Evolutionary conservation across 1,139 yeast genomes (phyloP).

Genomic region (Meyerozyma sp.): DNA sequence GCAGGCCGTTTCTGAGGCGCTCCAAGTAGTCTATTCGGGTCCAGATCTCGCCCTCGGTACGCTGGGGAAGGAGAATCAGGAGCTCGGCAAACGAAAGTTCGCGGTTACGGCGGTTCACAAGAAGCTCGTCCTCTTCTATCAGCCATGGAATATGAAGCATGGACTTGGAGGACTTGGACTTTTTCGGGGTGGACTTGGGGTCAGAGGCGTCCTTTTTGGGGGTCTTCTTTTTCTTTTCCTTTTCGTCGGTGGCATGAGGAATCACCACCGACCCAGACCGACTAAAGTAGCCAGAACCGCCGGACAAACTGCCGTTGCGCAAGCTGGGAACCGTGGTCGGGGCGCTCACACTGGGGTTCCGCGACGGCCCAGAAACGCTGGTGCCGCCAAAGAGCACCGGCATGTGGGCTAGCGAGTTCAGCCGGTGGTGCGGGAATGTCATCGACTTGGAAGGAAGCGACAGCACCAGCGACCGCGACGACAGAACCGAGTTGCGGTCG

Average conservation of each 20-base stretch:
- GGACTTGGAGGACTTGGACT: slow-evolving; percentile 3
- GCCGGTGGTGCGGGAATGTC: slow-evolving; percentile 48
- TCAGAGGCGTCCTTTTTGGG: slow-evolving; percentile 4
- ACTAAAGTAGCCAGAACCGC: slow-evolving; percentile 32
- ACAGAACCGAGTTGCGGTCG: slow-evolving; percentile 33
- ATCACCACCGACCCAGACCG: slow-evolving; percentile 44
- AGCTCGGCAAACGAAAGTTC: slow-evolving; percentile 72
- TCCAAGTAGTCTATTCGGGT: slow-evolving; percentile 56
- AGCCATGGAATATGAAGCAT: slow-evolving; percentile 42
- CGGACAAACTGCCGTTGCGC: slow-evolving; percentile 37
- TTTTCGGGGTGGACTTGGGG: background rate
- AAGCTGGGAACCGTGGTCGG: slow-evolving; percentile 35
- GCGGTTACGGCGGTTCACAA: slow-evolving; percentile 50
- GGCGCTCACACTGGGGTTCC: slow-evolving; percentile 38
- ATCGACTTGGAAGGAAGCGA: slow-evolving; percentile 44
- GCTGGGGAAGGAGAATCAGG: slow-evolving; percentile 63
- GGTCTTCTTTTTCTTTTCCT: slow-evolving; percentile 16
- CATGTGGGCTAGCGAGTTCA: slow-evolving; percentile 38
- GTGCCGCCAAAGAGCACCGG: slow-evolving; percentile 39
- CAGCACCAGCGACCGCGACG: slow-evolving; percentile 35
- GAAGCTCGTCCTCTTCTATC: slow-evolving; percentile 71
- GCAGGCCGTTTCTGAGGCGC: slow-evolving; percentile 30
- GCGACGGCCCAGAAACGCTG: slow-evolving; percentile 38
- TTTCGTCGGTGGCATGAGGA: slow-evolving; percentile 31
- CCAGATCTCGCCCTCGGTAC: slow-evolving; percentile 72